Conservation (phyloP, 805 yeast genomes). For the Wickerhamiella allomyrinae region DNA sequence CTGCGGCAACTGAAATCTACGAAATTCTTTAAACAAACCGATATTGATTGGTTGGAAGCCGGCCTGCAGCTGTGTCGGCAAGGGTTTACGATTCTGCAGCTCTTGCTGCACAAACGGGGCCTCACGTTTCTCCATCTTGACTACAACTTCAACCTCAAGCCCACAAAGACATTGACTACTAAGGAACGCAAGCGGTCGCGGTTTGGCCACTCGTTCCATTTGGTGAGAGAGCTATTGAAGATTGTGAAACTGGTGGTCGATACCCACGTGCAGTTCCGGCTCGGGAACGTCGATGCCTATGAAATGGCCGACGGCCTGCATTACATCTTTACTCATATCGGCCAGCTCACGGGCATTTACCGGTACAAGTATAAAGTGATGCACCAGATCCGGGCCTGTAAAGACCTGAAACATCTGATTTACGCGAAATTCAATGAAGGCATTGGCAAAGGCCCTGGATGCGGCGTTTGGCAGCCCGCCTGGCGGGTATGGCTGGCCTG, state of each 20-base stretch:
- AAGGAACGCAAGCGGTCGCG: conserved; percentile 92
- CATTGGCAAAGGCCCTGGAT: conserved; percentile 95
- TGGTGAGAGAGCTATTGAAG: conserved; percentile 77
- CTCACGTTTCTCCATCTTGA: conserved; percentile 85
- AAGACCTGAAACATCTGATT: conserved; percentile 85
- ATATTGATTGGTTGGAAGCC: conserved; percentile 97
- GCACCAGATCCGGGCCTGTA: conserved; percentile 95
- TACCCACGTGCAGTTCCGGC: conserved; percentile 78
- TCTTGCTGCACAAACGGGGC: conserved; percentile 81
- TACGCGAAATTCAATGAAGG: conserved; percentile 68
- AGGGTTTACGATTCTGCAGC: conserved; percentile 84
- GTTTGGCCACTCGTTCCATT: conserved; percentile 91
- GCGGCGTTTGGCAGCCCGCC: conserved; percentile 99
- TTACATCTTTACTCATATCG: conserved; percentile 82
- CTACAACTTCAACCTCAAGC: conserved; percentile 88
- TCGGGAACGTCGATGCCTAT: conserved; percentile 84
- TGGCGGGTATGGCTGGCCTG: conserved; percentile 96
- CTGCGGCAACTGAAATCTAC: conserved; percentile 58
- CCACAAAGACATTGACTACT: conserved; percentile 89
- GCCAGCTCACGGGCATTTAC: conserved; percentile 92
- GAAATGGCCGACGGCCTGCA: conserved; percentile 91
- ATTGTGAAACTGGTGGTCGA: conserved; percentile 80
- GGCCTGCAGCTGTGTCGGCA: conserved; percentile 87
- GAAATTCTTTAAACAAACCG: conserved; percentile 78
- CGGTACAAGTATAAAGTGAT: conserved; percentile 93